A percentile compares a stretch with the other conserved stretches of the same genome.
These are phyloP conservation scores for Irpex sp. DNA, from an alignment of 1,284 basidiomycete species.

Conservation along the genomic window DNA sequence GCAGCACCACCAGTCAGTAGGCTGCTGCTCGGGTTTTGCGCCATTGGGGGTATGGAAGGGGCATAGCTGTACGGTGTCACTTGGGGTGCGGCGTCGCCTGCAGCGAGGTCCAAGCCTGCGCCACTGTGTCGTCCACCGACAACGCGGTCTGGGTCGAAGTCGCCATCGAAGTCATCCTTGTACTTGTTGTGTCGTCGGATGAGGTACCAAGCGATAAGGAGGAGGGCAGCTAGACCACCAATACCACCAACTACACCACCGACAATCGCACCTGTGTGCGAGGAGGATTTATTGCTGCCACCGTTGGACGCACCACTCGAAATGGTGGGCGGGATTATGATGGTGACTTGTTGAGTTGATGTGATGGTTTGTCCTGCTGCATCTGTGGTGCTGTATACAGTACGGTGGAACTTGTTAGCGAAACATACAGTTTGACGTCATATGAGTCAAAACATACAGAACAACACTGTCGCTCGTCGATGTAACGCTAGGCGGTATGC, in stretches of 20 bases:
- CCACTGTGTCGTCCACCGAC: conserved; percentile 22
- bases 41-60: conserved; percentile 21
- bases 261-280: conserved; percentile 33
- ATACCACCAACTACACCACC: conserved; percentile 38
- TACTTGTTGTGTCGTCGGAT: conserved; percentile 20
- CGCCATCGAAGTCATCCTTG: conserved; percentile 43
- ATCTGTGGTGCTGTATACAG: conserved; percentile 19
- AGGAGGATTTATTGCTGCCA: conserved; percentile 10
- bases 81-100: conserved; percentile 22
- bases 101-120: conserved; percentile 34
- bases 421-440: not conserved
- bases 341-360: conserved; percentile 14
- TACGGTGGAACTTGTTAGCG: not conserved
- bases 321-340: conserved; percentile 14
- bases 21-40: conserved; percentile 13
- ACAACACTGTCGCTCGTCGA: conserved; percentile 16
- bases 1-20: conserved; percentile 4
- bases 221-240: conserved; percentile 24
- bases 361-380: conserved; percentile 22
- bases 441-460: conserved; percentile 13
- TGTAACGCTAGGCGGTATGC: conserved; percentile 1
- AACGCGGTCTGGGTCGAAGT: conserved; percentile 49
- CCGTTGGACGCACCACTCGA: not conserved
- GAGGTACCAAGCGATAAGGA: conserved; percentile 24
- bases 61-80: conserved; percentile 32